Evolutionary conservation across 495 filamentous ascomycete genomes (phyloP).

Genomic region (Echria macrotheca): DNA sequence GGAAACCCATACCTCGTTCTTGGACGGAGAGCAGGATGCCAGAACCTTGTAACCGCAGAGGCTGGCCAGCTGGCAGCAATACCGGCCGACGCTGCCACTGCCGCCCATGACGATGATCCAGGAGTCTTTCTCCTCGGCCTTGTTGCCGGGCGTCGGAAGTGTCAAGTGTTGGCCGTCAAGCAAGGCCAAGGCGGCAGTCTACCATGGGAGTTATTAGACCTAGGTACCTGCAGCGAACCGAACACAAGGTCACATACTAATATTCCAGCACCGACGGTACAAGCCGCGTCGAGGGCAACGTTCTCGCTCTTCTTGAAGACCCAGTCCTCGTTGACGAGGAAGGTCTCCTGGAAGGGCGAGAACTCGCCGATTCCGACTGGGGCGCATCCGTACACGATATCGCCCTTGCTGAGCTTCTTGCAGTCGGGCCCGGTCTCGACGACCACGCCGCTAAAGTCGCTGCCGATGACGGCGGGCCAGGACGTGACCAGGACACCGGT

Average conservation of each 20-base stretch:
- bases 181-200: constrained; percentile 26
- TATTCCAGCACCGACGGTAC: constrained; percentile 37
- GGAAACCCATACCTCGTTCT: constrained; percentile 20
- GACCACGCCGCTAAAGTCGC: constrained; percentile 64
- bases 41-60: constrained; percentile 38
- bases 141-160: constrained; percentile 20
- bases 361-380: constrained; percentile 33
- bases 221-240: too few relatives aligned
- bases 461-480: constrained; percentile 43
- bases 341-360: constrained; percentile 44
- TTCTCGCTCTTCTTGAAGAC: constrained; percentile 28
- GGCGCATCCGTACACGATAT: constrained; percentile 38
- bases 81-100: constrained; percentile 40
- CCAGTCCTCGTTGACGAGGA: constrained; percentile 38
- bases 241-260: constrained; percentile 30
- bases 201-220: too few relatives aligned
- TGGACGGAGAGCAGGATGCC: constrained; percentile 35
- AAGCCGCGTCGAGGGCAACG: constrained; percentile 29
- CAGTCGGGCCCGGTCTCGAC: constrained; percentile 49
- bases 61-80: constrained; percentile 32
- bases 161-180: constrained; percentile 24
- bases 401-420: constrained; percentile 30
- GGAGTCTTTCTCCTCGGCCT: constrained; percentile 24
- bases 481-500: constrained; percentile 16
- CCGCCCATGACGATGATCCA: constrained; percentile 43